Percentiles rank a stretch among this genome's conserved stretches.
These are phyloP conservation scores for Chaetomium tenue DNA, from an alignment of 495 filamentous ascomycete genomes.

Conservation along the genomic window DNA sequence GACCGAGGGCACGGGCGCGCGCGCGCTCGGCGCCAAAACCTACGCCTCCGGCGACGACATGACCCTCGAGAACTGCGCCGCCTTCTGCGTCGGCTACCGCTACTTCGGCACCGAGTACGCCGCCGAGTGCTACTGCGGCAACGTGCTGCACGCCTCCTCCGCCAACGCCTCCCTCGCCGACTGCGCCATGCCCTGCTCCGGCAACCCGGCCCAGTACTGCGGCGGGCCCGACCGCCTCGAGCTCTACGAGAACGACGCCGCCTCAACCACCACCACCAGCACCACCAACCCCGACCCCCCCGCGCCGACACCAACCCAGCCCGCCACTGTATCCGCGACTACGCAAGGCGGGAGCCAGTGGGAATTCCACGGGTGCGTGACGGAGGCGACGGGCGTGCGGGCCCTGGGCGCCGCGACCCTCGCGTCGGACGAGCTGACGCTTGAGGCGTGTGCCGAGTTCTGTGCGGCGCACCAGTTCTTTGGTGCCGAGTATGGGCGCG, in stretches of 20 bases:
- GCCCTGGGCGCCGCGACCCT: slow-evolving; percentile 27
- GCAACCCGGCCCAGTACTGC: slow-evolving; percentile 43
- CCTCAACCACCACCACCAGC: background rate
- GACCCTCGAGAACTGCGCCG: slow-evolving; percentile 49
- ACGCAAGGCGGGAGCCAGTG: slow-evolving; percentile 21
- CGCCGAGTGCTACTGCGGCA: slow-evolving; percentile 51
- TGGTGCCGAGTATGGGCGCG: slow-evolving; percentile 40
- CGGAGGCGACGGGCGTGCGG: slow-evolving; percentile 35
- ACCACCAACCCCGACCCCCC: background rate
- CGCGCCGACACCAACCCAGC: slow-evolving; percentile 24
- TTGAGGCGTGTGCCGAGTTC: slow-evolving; percentile 40
- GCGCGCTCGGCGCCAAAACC: slow-evolving; percentile 37
- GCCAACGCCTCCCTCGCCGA: slow-evolving; percentile 30
- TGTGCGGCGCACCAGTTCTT: slow-evolving; percentile 40
- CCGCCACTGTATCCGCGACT: slow-evolving; percentile 24
- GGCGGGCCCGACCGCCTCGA: slow-evolving; percentile 41
- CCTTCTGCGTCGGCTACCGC: slow-evolving; percentile 44
- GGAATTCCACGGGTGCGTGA: slow-evolving; percentile 40
- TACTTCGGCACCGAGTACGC: slow-evolving; percentile 51
- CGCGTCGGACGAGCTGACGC: slow-evolving; percentile 36
- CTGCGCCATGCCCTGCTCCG: slow-evolving; percentile 45
- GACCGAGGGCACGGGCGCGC: slow-evolving; percentile 42
- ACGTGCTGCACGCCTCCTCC: slow-evolving; percentile 35
- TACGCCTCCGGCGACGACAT: slow-evolving; percentile 41
- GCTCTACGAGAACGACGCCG: slow-evolving; percentile 35